Evolutionary conservation across 306 rosid species (phyloP).

Genomic region (Inga leiocalycina): DNA sequence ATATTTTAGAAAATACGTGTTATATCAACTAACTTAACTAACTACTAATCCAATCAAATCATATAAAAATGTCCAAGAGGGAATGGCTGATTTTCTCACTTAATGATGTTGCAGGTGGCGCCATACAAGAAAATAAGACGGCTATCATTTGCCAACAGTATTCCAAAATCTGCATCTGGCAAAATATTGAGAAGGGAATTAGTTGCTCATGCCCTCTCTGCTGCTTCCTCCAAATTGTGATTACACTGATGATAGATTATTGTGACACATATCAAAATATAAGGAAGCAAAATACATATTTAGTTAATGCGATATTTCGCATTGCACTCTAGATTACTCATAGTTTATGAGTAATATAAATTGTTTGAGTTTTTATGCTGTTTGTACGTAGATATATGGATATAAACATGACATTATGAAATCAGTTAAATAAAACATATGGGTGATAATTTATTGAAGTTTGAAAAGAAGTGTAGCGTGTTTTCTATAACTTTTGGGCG

Average conservation of each 20-base stretch:
- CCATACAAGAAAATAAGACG: slow-evolving; percentile 87
- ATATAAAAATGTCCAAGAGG: no score
- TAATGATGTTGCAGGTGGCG: slow-evolving; percentile 59
- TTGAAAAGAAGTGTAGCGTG: no score
- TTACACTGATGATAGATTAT: not conserved
- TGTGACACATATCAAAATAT: not conserved
- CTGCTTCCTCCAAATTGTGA: slow-evolving; percentile 52
- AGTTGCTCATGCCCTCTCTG: slow-evolving; percentile 52
- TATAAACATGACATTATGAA: no score
- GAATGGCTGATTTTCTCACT: not conserved
- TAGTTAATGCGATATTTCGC: not conserved
- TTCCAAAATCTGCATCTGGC: slow-evolving; percentile 81
- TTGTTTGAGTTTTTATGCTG: not conserved
- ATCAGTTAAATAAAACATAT: no score
- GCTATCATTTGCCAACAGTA: slow-evolving; percentile 59
- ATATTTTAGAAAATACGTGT: no score
- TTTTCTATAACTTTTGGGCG: no score
- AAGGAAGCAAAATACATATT: no score
- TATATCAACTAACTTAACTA: no score
- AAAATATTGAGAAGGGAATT: slow-evolving; percentile 88
- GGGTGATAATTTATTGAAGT: no score
- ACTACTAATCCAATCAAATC: no score
- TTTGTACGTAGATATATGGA: no score
- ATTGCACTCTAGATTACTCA: no score
- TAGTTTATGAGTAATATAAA: not conserved